Evolutionary conservation across 2,329 filamentous ascomycete species (phyloP), one percentile per base, ranked within the genome.

Genomic region (Fusarium sp.): DNA sequence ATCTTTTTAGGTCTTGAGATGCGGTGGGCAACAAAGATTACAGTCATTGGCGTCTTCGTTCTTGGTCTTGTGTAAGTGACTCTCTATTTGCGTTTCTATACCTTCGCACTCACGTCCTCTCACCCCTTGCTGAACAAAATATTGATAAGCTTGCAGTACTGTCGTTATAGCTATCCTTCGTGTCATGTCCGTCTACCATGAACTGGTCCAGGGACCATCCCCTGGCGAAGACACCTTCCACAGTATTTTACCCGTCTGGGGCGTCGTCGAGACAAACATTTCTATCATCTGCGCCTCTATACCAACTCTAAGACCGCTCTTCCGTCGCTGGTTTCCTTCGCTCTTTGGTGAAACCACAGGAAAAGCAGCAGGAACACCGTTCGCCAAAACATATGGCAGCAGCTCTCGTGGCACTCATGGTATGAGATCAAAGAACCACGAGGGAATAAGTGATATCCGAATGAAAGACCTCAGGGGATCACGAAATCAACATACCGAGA

Each of bases 1-100:
- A 77, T 80, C 35, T 80, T 81, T 58, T 45, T 76, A 38, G 71
- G 72, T 6, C 66, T 81, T 10, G 76, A 75, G 29, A 78, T 80
- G 65, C 72, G 73, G 5, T 70, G 58, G 43, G 73, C 69, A 26
- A 72, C 75, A 8, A 79, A 79, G 51, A 62, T 77, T 29, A 77
- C 77, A 5, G 70, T 80, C 0, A 68, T 80, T 29, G 64, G 72
- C 7, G 73, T 80, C 3, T 80, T 80, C 46, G 52, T 75, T 24
- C 55, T 80, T 3, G 78, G 79, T 39, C 59, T 59, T 9, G 47
- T 75, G 76, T 77, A 62, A 71, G 75, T 72, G 8, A 3, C 2
- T 5, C 1, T 19, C 13, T 8, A 6, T 25, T 12, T 6, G 11
- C 15, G 19, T 19, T n/a, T n/a, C 5, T n/a, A 6, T 34, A 19